Evolutionary conservation across 2,329 filamentous ascomycete species (phyloP), one percentile per base, ranked within the genome.

Genomic region (Rugonectria rugulosa): DNA sequence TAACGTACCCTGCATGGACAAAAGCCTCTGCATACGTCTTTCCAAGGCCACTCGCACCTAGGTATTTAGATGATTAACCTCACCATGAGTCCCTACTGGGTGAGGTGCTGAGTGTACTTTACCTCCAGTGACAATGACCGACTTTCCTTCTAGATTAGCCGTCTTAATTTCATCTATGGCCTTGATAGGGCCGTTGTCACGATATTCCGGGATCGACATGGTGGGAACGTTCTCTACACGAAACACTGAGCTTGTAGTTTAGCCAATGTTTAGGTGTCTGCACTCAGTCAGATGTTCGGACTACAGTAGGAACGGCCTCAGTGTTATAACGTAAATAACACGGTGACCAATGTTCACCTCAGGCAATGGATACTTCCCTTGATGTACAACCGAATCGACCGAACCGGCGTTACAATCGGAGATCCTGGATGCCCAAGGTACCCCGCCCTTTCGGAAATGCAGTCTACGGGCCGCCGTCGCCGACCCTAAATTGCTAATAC

Each of bases 51-150:
- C 46, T 56, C 4, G 53, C 53, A 7, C 53, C 53, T 56, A 19
- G 3, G 24, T 27, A 3, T 6, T 32, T 32, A 4, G n/a, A 6
- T 37, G 9, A 5, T 34, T 3, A 38, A 19, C 32, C 21, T 11
- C 11, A 12, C 20, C 23, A 3, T 26, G 5, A n/a, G n/a, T n/a
- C n/a, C n/a, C 10, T 6, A 34, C 27, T 9, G 10, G 3, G 5
- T 9, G 12, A 14, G 11, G 4, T 4, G 4, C 4, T 24, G 12
- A 10, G 6, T 11, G 26, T 7, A 37, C 9, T 3, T 23, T 29
- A 56, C 53, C 53, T 45, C 53, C 53, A 23, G 53, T 56, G 5
- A 56, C 27, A 8, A 56, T 51, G 15, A 56, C 41, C 2, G 53
- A 51, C 24, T 51, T 56, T 3, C 26, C 29, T n/a, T 17, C 24